Evolutionary conservation across 2,329 filamentous ascomycete species (phyloP), one percentile per base, ranked within the genome.

Genomic region (Ceratocystis huliohia): DNA sequence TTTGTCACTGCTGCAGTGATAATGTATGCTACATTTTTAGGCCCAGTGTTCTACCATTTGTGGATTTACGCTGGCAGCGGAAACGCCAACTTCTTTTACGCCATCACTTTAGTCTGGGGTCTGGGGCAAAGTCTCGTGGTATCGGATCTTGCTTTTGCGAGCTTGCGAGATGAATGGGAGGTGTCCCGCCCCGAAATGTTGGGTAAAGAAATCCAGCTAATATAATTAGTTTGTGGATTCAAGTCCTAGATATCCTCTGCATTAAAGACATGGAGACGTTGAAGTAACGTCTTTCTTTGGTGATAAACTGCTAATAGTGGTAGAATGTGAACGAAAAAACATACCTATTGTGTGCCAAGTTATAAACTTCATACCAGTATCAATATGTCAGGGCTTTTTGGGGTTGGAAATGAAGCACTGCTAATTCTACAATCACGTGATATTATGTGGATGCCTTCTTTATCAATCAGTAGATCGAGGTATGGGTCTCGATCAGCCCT

Each of bases 41-140:
- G 94, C 0, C 94, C 94, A 1, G 91, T 92, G 0, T 99, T 99
- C 74, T 96, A 97, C 74, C 87, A 99, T 74, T 80, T 99, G 4
- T 99, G 94, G 94, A 93, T 99, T 67, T 99, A 97, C 73, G 94
- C 94, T 1, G 94, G 94, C 63, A 96, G 91, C 66, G 94, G 94
- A 33, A 99, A 99, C 72, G 94, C 94, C 68, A 99, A 99, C 75
- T 99, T 99, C 78, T 99, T 99, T 78, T 99, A 99, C 74, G 94
- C 94, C 70, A 97, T 99, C 72, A 99, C 94, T 0, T 78, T 99
- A n/a, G 94, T 99, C 0, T 99, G 94, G 94, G 96, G 91, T 73
- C 75, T 99, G 28, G 94, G 91, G 0, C 81, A 96, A 71, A 92
- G 91, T 46, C 81, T 99, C 69, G 78, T 99, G 37, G 83, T 97